Percentiles rank a stretch among this genome's conserved stretches.
Evolutionary conservation across 768 basidiomycete genomes (phyloP).

Genomic region (Lepiota venenata): DNA sequence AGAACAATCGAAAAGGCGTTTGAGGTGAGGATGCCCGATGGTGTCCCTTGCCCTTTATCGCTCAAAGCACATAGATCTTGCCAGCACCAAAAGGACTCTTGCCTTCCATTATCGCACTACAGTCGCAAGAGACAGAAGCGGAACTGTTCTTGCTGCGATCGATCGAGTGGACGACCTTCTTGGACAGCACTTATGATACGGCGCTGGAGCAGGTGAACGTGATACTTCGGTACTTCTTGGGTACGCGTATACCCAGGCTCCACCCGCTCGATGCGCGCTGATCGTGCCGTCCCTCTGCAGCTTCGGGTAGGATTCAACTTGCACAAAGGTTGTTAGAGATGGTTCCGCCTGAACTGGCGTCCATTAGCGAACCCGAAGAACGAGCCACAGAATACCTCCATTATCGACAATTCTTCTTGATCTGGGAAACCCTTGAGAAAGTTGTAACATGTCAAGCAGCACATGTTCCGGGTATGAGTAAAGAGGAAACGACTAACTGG

Average conservation of each 20-base stretch:
- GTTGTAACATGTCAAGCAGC: slow-evolving; percentile 59
- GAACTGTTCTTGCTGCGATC: slow-evolving; percentile 75
- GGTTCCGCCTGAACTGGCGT: slow-evolving; percentile 61
- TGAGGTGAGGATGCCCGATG: slow-evolving; percentile 33
- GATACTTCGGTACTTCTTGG: slow-evolving; percentile 85
- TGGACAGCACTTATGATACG: slow-evolving; percentile 65
- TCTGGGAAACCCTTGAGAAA: slow-evolving; percentile 64
- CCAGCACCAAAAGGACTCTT: slow-evolving; percentile 53
- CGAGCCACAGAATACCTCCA: slow-evolving; percentile 73
- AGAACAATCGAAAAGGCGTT: slow-evolving; percentile 71
- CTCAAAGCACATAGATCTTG: slow-evolving; percentile 36
- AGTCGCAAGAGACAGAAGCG: slow-evolving; percentile 50
- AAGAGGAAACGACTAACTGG: slow-evolving; percentile 60
- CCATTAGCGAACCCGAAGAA: slow-evolving; percentile 66
- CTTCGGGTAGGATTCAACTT: slow-evolving; percentile 67
- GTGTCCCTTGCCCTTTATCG: slow-evolving; percentile 4
- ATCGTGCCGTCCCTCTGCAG: slow-evolving; percentile 30
- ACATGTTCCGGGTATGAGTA: slow-evolving; percentile 53
- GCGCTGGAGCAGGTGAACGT: slow-evolving; percentile 88
- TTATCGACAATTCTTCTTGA: slow-evolving; percentile 74
- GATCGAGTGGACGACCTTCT: slow-evolving; percentile 91
- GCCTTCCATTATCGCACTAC: slow-evolving; percentile 57
- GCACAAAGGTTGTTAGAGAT: slow-evolving; percentile 57
- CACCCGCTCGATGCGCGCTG: neutral
- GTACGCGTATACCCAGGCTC: slow-evolving; percentile 40